Evolutionary conservation across 345 rosid species (phyloP), one percentile per base, ranked within the genome.

Genomic region (Rhodomyrtus tomentosa): DNA sequence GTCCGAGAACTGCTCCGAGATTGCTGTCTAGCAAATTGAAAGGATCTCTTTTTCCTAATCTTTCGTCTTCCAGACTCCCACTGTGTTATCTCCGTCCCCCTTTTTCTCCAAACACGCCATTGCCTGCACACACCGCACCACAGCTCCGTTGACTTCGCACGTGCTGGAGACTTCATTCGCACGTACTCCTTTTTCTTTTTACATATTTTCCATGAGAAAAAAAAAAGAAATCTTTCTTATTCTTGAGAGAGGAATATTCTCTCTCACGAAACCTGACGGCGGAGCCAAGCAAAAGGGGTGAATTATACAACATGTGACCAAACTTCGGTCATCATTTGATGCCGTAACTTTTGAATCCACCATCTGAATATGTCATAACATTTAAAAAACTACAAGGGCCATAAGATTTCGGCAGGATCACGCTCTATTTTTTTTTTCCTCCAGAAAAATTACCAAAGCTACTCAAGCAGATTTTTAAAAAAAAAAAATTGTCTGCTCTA

Each of bases 371-470:
- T 16, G 40, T 7, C 73, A 15, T 59, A 6, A 36, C 10, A 0
- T 59, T 59, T 3, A 15, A 29, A 59, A 59, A 59, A 0, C 15
- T 62, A 62, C 0, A 0, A 62, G 11, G 29, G 40, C 18, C 0
- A 6, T 15, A 15, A 59, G 32, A 29, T 62, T 29, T 7, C 2
- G 5, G n/a, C n/a, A n/a, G n/a, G n/a, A n/a, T 0, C 1, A 1
- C 0, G 8, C 0, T 15, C 0, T 0, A 6, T 5, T 58, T 58
- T 3, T 59, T 59, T 56, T 3, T 59, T 59, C 6, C 3, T 0
- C 4, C 0, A 29, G 5, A 29, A 1, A 59, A 3, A 29, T 59
- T 7, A 0, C 0, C 0, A 0, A 29, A 29, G 4, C 0, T 2
- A 14, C 8, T 5, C 53, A 14, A 51, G 6, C 6, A 51, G 20